A percentile compares a stretch with the other conserved stretches of the same genome.
phyloP scores from a whole-genome alignment of 768 basidiomycete species.

The Dendrothele bispora region DNA sequence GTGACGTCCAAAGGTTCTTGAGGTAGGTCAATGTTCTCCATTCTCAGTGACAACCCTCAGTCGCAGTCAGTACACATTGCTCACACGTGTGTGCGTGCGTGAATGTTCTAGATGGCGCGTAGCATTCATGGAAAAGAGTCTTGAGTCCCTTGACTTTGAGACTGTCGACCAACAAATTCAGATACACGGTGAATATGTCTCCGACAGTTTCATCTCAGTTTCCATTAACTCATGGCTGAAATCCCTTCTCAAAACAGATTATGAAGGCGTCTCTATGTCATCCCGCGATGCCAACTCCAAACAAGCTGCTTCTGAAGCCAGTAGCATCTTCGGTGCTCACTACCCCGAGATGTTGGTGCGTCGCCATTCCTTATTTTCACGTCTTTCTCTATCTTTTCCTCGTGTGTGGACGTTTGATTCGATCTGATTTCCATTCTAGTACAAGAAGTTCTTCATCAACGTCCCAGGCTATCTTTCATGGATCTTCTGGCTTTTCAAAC shows the following conservation, averaged over 20 bases:
- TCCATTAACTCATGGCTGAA: no score
- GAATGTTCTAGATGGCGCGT: constrained; percentile 61
- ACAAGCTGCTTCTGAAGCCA: constrained; percentile 71
- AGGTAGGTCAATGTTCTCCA: constrained; percentile 40
- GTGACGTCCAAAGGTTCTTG: constrained; percentile 74
- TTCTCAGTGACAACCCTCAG: no score
- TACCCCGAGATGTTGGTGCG: constrained; percentile 79
- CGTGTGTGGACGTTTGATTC: neutral
- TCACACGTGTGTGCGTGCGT: constrained; percentile 19
- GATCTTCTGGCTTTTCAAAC: constrained; percentile 85
- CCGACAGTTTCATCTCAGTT: neutral
- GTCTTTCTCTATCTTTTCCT: no score
- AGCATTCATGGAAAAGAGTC: constrained; percentile 69
- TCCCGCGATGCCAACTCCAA: constrained; percentile 76
- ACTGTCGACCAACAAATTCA: constrained; percentile 74
- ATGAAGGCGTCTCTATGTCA: constrained; percentile 66
- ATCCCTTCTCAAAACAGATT: constrained; percentile 53
- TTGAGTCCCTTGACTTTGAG: constrained; percentile 66
- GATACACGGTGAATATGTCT: constrained; percentile 54
- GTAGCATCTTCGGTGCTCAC: constrained; percentile 71
- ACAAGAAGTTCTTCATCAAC: constrained; percentile 80
- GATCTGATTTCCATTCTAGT: constrained; percentile 32
- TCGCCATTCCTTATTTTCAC: no score
- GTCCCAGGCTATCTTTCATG: constrained; percentile 75
- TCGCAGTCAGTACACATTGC: no score